phyloP scores from a whole-genome alignment of 2,329 filamentous ascomycete genomes.

The Samsoniella hepiali region DNA sequence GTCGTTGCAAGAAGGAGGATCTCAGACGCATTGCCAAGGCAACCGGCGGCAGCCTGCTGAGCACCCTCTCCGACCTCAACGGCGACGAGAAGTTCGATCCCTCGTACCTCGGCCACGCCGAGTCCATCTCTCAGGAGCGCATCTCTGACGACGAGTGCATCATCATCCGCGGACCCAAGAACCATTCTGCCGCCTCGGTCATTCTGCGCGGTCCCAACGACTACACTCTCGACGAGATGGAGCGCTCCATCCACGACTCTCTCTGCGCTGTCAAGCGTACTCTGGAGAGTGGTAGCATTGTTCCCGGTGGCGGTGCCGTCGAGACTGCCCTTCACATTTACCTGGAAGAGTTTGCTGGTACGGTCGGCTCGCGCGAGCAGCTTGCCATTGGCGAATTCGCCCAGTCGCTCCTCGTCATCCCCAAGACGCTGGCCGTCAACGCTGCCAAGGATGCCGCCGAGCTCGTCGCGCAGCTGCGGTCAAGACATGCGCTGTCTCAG shows the following conservation, averaged over 20 bases:
- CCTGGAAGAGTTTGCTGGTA: constrained; percentile 96
- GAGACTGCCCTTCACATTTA: constrained; percentile 99
- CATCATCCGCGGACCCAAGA: constrained; percentile 91
- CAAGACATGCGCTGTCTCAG: constrained; percentile 90
- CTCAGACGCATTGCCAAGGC: constrained; percentile 92
- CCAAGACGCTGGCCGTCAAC: constrained; percentile 95
- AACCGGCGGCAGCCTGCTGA: constrained; percentile 88
- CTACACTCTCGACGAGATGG: constrained; percentile 97
- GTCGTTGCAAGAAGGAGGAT: constrained; percentile 98
- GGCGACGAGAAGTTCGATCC: constrained; percentile 96
- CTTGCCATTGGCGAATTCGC: constrained; percentile 97
- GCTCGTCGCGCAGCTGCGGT: constrained; percentile 91
- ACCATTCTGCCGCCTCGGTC: constrained; percentile 89
- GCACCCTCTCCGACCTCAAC: constrained; percentile 92
- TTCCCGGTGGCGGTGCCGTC: constrained; percentile 92
- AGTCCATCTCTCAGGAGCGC: constrained; percentile 96
- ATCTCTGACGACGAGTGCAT: constrained; percentile 99
- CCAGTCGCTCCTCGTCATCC: constrained; percentile 87
- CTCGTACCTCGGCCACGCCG: constrained; percentile 82
- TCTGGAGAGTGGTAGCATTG: constrained; percentile 92
- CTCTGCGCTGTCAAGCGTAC: constrained; percentile 96
- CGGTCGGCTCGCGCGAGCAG: constrained; percentile 94
- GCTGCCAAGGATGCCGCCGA: constrained; percentile 95
- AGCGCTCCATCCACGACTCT: constrained; percentile 95
- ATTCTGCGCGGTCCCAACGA: constrained; percentile 95